Percentiles rank a stretch among this genome's conserved stretches.
Evolutionary conservation across 805 yeast genomes (phyloP).

Genomic region (fission yeast (Schizosaccharomyces pombe)): ASM294v3 CU329670.1:4032501-4033000

Average conservation of each 20-base stretch:
- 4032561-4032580: conserved; percentile 27
- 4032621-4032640: conserved; percentile 24
- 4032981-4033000: conserved; percentile 26
- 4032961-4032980: conserved; percentile 27
- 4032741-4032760: conserved; percentile 30
- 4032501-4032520: conserved; percentile 27
- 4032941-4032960: conserved; percentile 32
- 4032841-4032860: conserved; percentile 17
- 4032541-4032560: conserved; percentile 32
- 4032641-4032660: conserved; percentile 23
- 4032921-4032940: conserved; percentile 30
- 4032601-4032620: conserved; percentile 24
- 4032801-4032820: conserved; percentile 12
- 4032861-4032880: conserved; percentile 33
- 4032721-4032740: conserved; percentile 28
- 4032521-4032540: conserved; percentile 31
- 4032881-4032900: conserved; percentile 21
- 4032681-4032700: conserved; percentile 13
- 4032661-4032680: conserved; percentile 25
- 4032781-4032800: conserved; percentile 18
- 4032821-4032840: conserved; percentile 16
- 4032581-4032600: conserved; percentile 24
- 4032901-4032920: conserved; percentile 32
- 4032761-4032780: conserved; percentile 26
- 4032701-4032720: conserved; percentile 25